Conservation (phyloP, 2,329 filamentous ascomycete genomes). For the Xylaria sp. region DNA sequence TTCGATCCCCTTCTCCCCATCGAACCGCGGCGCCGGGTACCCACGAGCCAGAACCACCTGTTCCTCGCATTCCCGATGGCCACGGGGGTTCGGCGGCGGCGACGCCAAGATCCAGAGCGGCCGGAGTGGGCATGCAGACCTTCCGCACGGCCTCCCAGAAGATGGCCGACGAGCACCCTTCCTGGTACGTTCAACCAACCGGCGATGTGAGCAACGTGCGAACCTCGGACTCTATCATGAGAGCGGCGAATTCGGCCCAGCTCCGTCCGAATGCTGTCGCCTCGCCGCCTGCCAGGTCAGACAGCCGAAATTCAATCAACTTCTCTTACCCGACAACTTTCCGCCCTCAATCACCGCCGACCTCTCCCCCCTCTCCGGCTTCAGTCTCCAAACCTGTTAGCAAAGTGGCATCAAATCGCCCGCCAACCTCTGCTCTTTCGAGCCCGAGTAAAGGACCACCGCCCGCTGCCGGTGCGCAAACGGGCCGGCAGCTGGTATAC, state of each 20-base stretch:
- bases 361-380: constrained; percentile 42
- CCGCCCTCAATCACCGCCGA: constrained; percentile 55
- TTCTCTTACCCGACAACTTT: constrained; percentile 66
- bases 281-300: constrained; percentile 56
- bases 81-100: constrained; percentile 45
- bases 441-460: constrained; percentile 43
- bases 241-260: constrained; percentile 51
- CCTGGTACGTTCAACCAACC: constrained; percentile 62
- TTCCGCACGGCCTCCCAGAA: constrained; percentile 66
- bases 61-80: constrained; percentile 74
- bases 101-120: constrained; percentile 55
- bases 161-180: constrained; percentile 55
- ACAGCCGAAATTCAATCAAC: constrained; percentile 64
- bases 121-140: constrained; percentile 58
- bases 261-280: constrained; percentile 38
- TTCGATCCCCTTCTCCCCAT: constrained; percentile 78
- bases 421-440: constrained; percentile 35
- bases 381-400: constrained; percentile 39
- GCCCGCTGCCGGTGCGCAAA: constrained; percentile 34
- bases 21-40: constrained; percentile 53
- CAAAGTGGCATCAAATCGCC: constrained; percentile 34
- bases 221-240: constrained; percentile 57
- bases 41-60: constrained; percentile 71
- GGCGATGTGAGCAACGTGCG: constrained; percentile 59
- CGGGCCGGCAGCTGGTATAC: constrained; percentile 62